Evolutionary conservation across 257 asterid genomes (phyloP).

Genomic region (Cynanchum wilfordii): DNA sequence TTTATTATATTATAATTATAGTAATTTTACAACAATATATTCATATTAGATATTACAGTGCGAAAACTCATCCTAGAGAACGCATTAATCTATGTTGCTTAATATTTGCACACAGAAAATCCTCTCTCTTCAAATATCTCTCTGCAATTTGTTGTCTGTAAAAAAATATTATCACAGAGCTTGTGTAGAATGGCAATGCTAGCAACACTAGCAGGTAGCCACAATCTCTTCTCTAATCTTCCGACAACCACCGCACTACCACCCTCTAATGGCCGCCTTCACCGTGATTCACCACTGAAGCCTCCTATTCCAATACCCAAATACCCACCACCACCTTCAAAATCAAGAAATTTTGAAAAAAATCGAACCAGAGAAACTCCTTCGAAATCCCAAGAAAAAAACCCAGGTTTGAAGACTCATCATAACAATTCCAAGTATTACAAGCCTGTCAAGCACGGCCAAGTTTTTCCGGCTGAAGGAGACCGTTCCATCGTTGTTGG

Average conservation of each 20-base stretch:
- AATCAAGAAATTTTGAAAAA: conserved; percentile 28
- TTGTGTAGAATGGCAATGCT: conserved; percentile 48
- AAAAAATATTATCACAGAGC: background rate
- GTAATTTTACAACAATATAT: too few species aligned
- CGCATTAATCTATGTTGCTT: too few species aligned
- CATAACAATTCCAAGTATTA: conserved; percentile 63
- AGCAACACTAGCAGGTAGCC: conserved; percentile 46
- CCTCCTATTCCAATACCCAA: conserved; percentile 64
- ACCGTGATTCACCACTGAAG: conserved; percentile 26
- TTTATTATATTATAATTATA: too few species aligned
- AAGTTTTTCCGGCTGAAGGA: conserved; percentile 37
- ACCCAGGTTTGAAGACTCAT: conserved; percentile 56
- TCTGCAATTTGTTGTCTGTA: background rate
- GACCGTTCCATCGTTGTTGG: conserved; percentile 66
- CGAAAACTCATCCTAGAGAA: too few species aligned
- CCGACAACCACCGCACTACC: conserved; percentile 37
- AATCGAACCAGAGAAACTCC: conserved; percentile 16
- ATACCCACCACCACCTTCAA: conserved; percentile 52
- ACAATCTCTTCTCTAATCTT: conserved; percentile 58
- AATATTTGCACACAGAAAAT: too few species aligned
- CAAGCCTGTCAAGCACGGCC: conserved; percentile 83
- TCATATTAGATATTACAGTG: too few species aligned
- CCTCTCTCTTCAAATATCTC: background rate
- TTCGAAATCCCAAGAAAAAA: conserved; percentile 9
- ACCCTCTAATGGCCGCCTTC: conserved; percentile 26